A percentile compares a stretch with the other conserved stretches of the same genome.
These are phyloP conservation scores for Teratosphaeria gauchensis DNA, from an alignment of 2,329 filamentous ascomycete species.

Conservation along the genomic window DNA sequence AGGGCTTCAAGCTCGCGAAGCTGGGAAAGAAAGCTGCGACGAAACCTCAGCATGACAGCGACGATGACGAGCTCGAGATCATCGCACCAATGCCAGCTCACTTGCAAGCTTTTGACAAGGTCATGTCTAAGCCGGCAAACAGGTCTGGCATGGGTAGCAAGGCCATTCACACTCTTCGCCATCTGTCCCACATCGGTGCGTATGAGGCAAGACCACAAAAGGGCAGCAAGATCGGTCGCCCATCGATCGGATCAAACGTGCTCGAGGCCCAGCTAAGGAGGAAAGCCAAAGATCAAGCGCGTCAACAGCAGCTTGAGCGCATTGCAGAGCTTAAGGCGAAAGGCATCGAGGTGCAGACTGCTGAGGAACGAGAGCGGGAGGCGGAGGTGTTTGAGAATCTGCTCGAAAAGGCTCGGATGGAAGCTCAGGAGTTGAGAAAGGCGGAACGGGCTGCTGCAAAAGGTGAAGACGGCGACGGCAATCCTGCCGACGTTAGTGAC, in stretches of 20 bases:
- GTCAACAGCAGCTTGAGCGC: constrained; percentile 63
- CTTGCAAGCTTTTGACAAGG: constrained; percentile 28
- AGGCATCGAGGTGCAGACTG: constrained; percentile 72
- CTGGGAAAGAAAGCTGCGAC: constrained; percentile 22
- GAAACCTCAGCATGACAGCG: constrained; percentile 9
- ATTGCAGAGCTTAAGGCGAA: constrained; percentile 68
- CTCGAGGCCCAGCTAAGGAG: constrained; percentile 59
- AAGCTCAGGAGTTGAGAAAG: constrained; percentile 69
- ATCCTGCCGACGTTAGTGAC: constrained; percentile 28
- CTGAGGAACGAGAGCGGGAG: constrained; percentile 76
- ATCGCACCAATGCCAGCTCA: constrained; percentile 28
- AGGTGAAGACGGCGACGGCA: constrained; percentile 49
- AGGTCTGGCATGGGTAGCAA: constrained; percentile 17
- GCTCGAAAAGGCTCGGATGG: constrained; percentile 70
- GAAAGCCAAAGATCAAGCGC: constrained; percentile 71
- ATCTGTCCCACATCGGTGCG: constrained; percentile 25
- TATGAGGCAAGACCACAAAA: constrained; percentile 31
- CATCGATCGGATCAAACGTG: constrained; percentile 57
- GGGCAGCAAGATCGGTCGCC: constrained; percentile 46
- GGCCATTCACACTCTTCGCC: constrained; percentile 24
- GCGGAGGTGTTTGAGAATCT: constrained; percentile 79
- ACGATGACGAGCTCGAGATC: constrained; percentile 56
- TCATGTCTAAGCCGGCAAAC: constrained; percentile 13
- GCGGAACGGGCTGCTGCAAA: constrained; percentile 66
- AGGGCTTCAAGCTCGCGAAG: constrained; percentile 22